phyloP scores from a whole-genome alignment of 2,329 filamentous ascomycete genomes.

The Alternaria gaisen region DNA sequence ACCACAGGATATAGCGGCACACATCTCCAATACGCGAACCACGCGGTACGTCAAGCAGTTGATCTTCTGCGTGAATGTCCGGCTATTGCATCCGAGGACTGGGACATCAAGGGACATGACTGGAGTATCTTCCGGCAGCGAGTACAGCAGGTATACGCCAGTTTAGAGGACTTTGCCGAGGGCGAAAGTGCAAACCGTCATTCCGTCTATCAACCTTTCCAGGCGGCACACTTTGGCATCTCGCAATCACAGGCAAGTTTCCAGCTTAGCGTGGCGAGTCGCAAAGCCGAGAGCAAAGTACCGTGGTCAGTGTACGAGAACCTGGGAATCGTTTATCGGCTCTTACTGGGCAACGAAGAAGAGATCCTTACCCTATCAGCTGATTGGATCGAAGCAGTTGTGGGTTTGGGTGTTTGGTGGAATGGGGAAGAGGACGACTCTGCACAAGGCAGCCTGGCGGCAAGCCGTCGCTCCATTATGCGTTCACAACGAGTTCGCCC shows the following conservation, averaged over 20 bases:
- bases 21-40: slow-evolving; percentile 80
- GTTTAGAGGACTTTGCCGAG: slow-evolving; percentile 81
- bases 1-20: slow-evolving; percentile 75
- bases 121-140: slow-evolving; percentile 86
- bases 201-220: slow-evolving; percentile 56
- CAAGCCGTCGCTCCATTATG: slow-evolving; percentile 55
- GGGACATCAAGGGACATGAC: slow-evolving; percentile 82
- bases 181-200: slow-evolving; percentile 66
- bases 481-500: slow-evolving; percentile 54
- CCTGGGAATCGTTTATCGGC: slow-evolving; percentile 79
- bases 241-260: slow-evolving; percentile 61
- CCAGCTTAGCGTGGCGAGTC: slow-evolving; percentile 71
- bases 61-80: slow-evolving; percentile 78
- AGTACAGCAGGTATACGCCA: slow-evolving; percentile 72
- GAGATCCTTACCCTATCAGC: slow-evolving; percentile 80
- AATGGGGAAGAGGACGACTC: slow-evolving; percentile 72
- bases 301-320: slow-evolving; percentile 92
- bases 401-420: slow-evolving; percentile 91
- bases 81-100: slow-evolving; percentile 70
- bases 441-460: slow-evolving; percentile 53
- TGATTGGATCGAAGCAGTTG: slow-evolving; percentile 90
- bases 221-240: slow-evolving; percentile 51
- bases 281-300: slow-evolving; percentile 82
- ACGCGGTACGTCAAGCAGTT: slow-evolving; percentile 73
- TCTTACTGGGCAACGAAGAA: slow-evolving; percentile 77